These are phyloP conservation scores for Rubroboletus satanas DNA, from an alignment of 768 basidiomycete genomes.

Conservation along the genomic window DNA sequence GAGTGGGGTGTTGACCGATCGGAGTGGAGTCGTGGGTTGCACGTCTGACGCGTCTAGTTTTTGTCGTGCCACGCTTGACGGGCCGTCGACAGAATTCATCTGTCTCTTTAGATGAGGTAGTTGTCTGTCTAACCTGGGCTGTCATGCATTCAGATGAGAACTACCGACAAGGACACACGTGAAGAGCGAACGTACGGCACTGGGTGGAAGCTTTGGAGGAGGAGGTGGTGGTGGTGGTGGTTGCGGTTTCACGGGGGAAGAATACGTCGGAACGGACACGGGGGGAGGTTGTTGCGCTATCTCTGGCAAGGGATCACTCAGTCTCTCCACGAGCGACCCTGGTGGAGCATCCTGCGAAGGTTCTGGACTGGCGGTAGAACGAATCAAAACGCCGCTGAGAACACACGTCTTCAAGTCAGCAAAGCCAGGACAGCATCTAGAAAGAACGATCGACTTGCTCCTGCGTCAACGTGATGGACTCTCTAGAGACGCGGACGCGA, in stretches of 20 bases:
- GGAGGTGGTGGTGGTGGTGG: not conserved
- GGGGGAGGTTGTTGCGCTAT: not conserved
- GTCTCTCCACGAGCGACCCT: not conserved
- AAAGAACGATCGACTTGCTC: conserved; percentile 18
- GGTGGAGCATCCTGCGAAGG: conserved; percentile 5
- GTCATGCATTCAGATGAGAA: not conserved
- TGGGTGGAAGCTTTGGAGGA: conserved; percentile 4
- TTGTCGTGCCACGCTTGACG: conserved; percentile 11
- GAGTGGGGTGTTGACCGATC: not conserved
- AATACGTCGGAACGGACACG: not conserved
- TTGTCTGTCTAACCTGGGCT: conserved; percentile 20
- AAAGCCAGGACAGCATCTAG: not conserved
- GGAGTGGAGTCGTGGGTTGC: not conserved
- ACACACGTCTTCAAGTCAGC: conserved; percentile 8
- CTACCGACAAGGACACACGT: too few relatives aligned
- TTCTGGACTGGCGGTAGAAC: conserved; percentile 4
- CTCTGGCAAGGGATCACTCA: not conserved
- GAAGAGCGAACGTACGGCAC: conserved; percentile 5
- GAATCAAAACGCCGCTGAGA: conserved; percentile 13
- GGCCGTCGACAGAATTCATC: not conserved
- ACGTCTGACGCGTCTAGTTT: conserved; percentile 7
- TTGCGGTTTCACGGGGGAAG: not conserved
- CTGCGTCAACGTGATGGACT: conserved; percentile 22
- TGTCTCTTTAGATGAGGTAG: conserved; percentile 12
- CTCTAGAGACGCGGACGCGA: not conserved